phyloP scores from a whole-genome alignment of 2,329 filamentous ascomycete genomes.

The Aspergillus neoniger region DNA sequence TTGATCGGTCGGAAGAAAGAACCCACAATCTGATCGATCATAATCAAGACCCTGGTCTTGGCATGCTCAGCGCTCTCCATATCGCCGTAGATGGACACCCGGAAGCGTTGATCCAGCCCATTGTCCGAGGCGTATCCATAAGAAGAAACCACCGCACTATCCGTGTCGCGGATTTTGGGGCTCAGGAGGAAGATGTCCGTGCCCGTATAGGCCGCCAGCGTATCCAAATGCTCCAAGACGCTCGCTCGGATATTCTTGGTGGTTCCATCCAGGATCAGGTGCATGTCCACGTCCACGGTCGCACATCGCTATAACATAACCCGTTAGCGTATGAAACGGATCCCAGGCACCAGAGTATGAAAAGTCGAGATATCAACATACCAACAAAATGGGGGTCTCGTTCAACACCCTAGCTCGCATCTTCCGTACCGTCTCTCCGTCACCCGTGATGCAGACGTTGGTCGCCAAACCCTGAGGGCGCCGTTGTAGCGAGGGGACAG shows the following conservation, averaged over 20 bases:
- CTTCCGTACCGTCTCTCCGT: constrained; percentile 83
- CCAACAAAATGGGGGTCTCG: constrained; percentile 87
- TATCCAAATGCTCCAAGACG: constrained; percentile 82
- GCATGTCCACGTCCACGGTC: constrained; percentile 88
- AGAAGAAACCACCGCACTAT: constrained; percentile 73
- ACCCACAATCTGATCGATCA: constrained; percentile 88
- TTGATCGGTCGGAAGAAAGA: constrained; percentile 15
- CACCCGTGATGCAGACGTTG: constrained; percentile 87
- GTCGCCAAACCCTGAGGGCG: constrained; percentile 66
- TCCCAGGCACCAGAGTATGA: neutral
- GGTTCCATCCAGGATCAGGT: constrained; percentile 78
- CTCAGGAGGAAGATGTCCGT: constrained; percentile 96
- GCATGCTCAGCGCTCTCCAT: constrained; percentile 94
- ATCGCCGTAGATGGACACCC: constrained; percentile 92
- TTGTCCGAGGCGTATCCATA: constrained; percentile 76
- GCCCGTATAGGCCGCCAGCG: constrained; percentile 82
- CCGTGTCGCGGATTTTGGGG: constrained; percentile 78
- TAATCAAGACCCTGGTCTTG: constrained; percentile 92
- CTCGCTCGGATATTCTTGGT: constrained; percentile 69
- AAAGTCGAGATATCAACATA: constrained; percentile 53
- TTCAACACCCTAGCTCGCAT: constrained; percentile 88
- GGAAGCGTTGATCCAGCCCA: constrained; percentile 81
- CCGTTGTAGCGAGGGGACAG: constrained; percentile 52
- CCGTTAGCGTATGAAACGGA: neutral
- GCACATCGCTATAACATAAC: constrained; percentile 71